These are phyloP conservation scores for Themeda triandra DNA, from an alignment of 176 grass and related monocot species.

Conservation along the genomic window DNA sequence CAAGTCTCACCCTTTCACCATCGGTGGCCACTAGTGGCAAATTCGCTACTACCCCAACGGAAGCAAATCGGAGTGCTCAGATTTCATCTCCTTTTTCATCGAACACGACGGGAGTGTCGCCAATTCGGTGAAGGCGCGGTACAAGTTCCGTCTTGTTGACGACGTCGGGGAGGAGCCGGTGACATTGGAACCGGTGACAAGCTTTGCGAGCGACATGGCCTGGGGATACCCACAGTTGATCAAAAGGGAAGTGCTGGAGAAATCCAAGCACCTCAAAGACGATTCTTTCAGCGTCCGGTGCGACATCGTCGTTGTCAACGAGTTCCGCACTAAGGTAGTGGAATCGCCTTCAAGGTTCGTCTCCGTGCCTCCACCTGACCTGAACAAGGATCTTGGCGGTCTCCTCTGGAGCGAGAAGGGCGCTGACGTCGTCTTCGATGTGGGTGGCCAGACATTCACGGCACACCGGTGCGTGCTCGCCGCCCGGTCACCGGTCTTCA, in stretches of 20 bases:
- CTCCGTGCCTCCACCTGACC: constrained; percentile 13
- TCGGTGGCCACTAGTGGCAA: constrained; percentile 11
- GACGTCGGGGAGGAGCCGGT: neutral
- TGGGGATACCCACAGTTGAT: neutral
- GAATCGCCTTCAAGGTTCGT: neutral
- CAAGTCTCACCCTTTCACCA: constrained; percentile 12
- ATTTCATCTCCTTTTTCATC: constrained; percentile 6
- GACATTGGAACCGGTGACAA: neutral
- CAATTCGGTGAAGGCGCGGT: neutral
- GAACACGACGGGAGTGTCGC: neutral
- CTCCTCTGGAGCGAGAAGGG: constrained; percentile 22
- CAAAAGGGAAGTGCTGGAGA: neutral
- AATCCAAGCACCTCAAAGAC: neutral
- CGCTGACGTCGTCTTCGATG: constrained; percentile 36
- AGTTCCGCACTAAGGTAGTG: neutral
- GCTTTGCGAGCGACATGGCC: accelerated
- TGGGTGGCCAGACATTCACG: constrained; percentile 18
- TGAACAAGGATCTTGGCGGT: constrained; percentile 25
- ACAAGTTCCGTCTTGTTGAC: neutral
- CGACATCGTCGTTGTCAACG: neutral
- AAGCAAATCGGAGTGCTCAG: neutral
- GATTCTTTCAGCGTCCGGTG: neutral
- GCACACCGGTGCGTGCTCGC: constrained; percentile 41
- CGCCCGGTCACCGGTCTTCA: constrained; percentile 45
- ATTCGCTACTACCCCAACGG: constrained; percentile 31